Conservation (phyloP, 805 yeast species). For the Novakomyces olei region DNA sequence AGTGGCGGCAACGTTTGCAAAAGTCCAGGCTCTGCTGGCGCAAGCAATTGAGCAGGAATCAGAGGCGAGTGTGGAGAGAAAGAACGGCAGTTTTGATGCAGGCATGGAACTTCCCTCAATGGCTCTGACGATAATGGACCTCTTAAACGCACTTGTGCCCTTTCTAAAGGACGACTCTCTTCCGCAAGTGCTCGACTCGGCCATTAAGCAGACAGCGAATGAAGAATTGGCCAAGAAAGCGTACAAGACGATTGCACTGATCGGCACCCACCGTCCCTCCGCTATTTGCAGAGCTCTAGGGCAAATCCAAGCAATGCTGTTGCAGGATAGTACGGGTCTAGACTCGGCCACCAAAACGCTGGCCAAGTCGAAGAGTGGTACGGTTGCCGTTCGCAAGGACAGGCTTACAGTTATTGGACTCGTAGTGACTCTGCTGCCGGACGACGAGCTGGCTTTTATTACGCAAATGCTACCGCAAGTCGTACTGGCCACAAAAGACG, state of each 20-base stretch:
- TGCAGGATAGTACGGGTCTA: background rate
- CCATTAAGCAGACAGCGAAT: no score
- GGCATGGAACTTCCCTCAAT: slow-evolving; percentile 25
- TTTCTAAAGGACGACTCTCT: slow-evolving; percentile 22
- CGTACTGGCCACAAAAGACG: slow-evolving; percentile 74
- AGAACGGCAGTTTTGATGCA: slow-evolving; percentile 25
- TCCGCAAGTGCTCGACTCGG: slow-evolving; percentile 28
- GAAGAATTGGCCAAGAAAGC: no score
- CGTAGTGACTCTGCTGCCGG: slow-evolving; percentile 40
- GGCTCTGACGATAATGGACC: slow-evolving; percentile 75
- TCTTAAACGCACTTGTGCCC: slow-evolving; percentile 68
- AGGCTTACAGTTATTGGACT: slow-evolving; percentile 47
- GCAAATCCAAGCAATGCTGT: background rate
- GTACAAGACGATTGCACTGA: slow-evolving; percentile 34
- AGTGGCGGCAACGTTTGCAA: no score
- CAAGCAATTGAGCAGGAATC: no score
- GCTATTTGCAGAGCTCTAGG: slow-evolving; percentile 49
- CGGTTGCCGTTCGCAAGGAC: slow-evolving; percentile 58
- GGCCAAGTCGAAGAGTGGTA: slow-evolving; percentile 10
- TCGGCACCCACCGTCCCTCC: no score
- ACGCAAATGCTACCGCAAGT: slow-evolving; percentile 72
- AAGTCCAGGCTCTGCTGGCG: no score
- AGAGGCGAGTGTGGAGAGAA: no score
- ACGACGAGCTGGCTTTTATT: slow-evolving; percentile 45
- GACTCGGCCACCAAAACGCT: background rate